Percentiles rank a stretch among this genome's conserved stretches.
Conservation (phyloP, 2,329 filamentous ascomycete genomes). For the Trichoderma brevicompactum region DNA sequence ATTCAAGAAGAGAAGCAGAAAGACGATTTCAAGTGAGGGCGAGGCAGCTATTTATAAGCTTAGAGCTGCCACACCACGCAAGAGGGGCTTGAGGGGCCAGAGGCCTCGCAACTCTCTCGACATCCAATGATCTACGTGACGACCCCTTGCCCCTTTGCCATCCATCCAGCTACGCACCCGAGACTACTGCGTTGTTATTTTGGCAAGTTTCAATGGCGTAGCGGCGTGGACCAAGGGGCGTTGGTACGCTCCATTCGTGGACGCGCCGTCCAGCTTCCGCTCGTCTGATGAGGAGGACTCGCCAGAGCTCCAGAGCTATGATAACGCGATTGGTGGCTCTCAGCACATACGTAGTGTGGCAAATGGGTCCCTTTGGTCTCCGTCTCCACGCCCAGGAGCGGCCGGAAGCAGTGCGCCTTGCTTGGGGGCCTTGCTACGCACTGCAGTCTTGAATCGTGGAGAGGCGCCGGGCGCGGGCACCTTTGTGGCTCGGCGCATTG, state of each 20-base stretch:
- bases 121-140: slow-evolving; percentile 18
- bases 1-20: slow-evolving; percentile 12
- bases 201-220: slow-evolving; percentile 27
- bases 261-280: slow-evolving; percentile 13
- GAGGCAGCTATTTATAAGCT: slow-evolving; percentile 27
- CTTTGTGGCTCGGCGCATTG: slow-evolving; percentile 20
- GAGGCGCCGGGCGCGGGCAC: slow-evolving; percentile 16
- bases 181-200: slow-evolving; percentile 23
- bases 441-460: slow-evolving; percentile 13
- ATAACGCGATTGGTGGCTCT: slow-evolving; percentile 27
- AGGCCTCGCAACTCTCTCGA: slow-evolving; percentile 6
- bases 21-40: background rate
- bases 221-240: slow-evolving; percentile 26
- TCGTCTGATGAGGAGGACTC: slow-evolving; percentile 22
- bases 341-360: slow-evolving; percentile 27
- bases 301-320: slow-evolving; percentile 17
- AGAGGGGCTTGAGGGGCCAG: slow-evolving; percentile 8
- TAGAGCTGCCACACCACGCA: slow-evolving; percentile 18
- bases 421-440: slow-evolving; percentile 1
- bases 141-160: slow-evolving; percentile 16
- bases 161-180: slow-evolving; percentile 13
- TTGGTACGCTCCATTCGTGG: slow-evolving; percentile 18
- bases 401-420: background rate
- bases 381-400: slow-evolving; percentile 19
- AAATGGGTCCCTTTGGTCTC: slow-evolving; percentile 14